These are phyloP conservation scores for Kernera saxatilis DNA, from an alignment of 345 rosid genomes.

Conservation along the genomic window DNA sequence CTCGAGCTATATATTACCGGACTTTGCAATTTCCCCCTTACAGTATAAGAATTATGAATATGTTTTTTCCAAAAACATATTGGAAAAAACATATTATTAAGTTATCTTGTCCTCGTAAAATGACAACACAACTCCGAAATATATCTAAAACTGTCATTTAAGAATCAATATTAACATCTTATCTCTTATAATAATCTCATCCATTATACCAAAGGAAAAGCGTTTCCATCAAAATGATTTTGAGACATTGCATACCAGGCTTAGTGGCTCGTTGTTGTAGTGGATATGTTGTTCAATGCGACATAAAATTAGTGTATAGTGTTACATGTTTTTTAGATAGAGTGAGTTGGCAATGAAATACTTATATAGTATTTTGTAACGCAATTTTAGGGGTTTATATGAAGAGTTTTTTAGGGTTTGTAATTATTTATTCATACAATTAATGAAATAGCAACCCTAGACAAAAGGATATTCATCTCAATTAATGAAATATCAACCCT, in stretches of 20 bases:
- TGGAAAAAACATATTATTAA: neutral
- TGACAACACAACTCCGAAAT: neutral
- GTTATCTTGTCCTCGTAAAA: neutral
- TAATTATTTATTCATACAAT: too few species aligned
- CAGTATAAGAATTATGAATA: constrained; percentile 1
- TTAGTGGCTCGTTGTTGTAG: neutral
- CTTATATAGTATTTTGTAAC: too few species aligned
- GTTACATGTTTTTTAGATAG: too few species aligned
- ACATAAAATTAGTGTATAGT: too few species aligned
- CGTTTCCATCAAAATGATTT: neutral
- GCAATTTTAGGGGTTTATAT: too few species aligned
- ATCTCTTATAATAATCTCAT: neutral
- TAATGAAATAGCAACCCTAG: too few species aligned
- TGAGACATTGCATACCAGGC: neutral
- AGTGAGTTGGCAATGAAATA: too few species aligned
- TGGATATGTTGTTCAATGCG: too few species aligned
- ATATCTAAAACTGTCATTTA: neutral
- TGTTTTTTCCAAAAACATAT: neutral
- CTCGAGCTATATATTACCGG: constrained; percentile 1
- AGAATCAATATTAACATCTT: neutral
- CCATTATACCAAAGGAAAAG: neutral
- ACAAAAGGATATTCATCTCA: too few species aligned
- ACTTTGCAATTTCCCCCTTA: constrained; percentile 21
- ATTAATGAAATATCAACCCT: too few species aligned
- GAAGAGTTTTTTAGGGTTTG: too few species aligned